Percentiles rank a stretch among this genome's conserved stretches.
phyloP scores from a whole-genome alignment of 2,329 filamentous ascomycete genomes.

The Chaetomium sp. region DNA sequence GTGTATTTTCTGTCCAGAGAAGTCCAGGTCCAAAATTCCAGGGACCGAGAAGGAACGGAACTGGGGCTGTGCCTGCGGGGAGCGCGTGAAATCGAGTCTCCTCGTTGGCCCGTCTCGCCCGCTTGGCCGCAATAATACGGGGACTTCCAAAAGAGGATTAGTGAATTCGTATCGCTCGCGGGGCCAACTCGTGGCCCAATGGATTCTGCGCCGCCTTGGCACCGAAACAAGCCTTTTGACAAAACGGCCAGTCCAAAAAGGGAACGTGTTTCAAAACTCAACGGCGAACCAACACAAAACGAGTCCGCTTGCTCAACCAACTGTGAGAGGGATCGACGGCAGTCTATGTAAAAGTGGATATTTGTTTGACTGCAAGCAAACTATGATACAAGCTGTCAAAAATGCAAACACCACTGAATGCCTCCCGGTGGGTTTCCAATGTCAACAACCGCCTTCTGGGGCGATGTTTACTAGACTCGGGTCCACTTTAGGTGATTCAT shows the following conservation, averaged over 20 bases:
- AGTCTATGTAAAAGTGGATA: neutral
- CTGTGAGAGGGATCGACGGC: neutral
- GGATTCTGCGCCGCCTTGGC: conserved; percentile 13
- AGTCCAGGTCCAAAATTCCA: neutral
- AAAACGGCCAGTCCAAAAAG: neutral
- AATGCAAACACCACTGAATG: neutral
- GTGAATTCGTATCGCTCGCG: conserved; percentile 12
- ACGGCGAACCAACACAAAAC: neutral
- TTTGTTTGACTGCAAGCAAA: neutral
- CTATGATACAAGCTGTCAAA: neutral
- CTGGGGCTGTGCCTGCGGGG: conserved; percentile 18
- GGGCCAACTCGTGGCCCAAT: neutral
- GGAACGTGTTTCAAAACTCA: neutral
- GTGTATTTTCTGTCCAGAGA: neutral
- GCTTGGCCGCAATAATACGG: conserved; percentile 6
- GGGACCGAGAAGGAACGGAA: neutral
- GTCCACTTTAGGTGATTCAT: no score
- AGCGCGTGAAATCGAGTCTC: neutral
- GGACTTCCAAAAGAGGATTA: conserved; percentile 3
- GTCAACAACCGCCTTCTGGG: neutral
- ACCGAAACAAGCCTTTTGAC: conserved; percentile 15
- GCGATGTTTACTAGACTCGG: neutral
- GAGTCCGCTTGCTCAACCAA: neutral
- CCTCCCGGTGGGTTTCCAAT: neutral
- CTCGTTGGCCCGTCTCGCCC: neutral